Percentiles rank a stretch among this genome's conserved stretches.
Conservation (phyloP, 352 stramenopile genomes). For the Phytopythium montanum region DNA sequence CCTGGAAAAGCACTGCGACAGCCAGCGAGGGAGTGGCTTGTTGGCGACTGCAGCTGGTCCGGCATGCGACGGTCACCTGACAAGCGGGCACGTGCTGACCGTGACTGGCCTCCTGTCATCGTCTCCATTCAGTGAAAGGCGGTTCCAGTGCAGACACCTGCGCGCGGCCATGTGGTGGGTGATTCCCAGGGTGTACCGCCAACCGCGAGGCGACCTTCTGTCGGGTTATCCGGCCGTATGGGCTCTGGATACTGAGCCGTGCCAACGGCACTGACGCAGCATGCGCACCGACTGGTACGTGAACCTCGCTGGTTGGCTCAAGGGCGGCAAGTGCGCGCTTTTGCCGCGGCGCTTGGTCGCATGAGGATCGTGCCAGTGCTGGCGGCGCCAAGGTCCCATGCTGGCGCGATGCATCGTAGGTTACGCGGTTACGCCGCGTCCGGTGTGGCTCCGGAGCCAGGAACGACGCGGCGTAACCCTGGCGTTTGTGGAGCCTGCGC, state of each 20-base stretch:
- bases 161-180: too few species aligned
- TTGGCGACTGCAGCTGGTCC: not conserved
- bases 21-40: too few species aligned
- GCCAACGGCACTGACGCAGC: too few species aligned
- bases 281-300: not conserved
- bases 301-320: not conserved
- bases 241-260: too few species aligned
- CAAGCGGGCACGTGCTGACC: not conserved
- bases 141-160: too few species aligned
- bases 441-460: not conserved
- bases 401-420: not conserved
- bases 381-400: too few species aligned
- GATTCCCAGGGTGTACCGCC: too few species aligned
- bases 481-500: constrained; percentile 3
- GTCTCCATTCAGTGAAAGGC: not conserved
- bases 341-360: not conserved
- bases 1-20: too few species aligned
- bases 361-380: not conserved
- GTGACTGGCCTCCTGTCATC: not conserved
- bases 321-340: not conserved
- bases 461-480: not conserved
- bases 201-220: too few species aligned
- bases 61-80: not conserved
- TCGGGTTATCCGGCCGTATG: too few species aligned
- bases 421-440: not conserved